Conservation (phyloP, 2,329 filamentous ascomycete genomes). For the Beauveria brongniartii region DNA sequence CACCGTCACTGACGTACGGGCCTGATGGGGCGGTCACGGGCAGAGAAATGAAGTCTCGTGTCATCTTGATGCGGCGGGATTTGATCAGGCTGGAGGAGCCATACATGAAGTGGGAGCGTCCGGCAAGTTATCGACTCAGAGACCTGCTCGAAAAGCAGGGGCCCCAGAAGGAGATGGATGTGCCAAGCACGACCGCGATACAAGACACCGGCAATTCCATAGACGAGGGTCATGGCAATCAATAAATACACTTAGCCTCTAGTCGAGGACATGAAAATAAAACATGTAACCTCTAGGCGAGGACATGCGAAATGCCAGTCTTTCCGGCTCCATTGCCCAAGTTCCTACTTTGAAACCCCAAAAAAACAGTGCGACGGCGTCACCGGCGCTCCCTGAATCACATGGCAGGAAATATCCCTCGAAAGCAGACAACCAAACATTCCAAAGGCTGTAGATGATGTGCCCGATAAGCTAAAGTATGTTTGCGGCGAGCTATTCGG, state of each 20-base stretch:
- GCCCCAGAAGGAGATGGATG: neutral
- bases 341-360: too few species aligned
- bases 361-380: too few species aligned
- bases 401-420: too few species aligned
- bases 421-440: neutral
- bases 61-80: neutral
- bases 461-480: neutral
- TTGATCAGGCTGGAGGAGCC: neutral
- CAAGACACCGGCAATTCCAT: neutral
- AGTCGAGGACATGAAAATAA: too few species aligned
- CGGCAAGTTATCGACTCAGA: conserved; percentile 8
- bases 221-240: neutral
- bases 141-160: neutral
- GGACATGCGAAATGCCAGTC: too few species aligned
- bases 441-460: neutral
- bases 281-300: too few species aligned
- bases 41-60: neutral
- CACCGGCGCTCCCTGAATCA: too few species aligned
- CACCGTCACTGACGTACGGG: neutral
- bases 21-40: neutral
- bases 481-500: neutral
- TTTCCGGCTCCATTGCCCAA: too few species aligned
- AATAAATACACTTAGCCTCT: too few species aligned
- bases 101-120: conserved; percentile 7
- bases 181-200: neutral